These are phyloP conservation scores for Leishmania amazonensis DNA, from an alignment of 208 protist species.

Conservation along the genomic window DNA sequence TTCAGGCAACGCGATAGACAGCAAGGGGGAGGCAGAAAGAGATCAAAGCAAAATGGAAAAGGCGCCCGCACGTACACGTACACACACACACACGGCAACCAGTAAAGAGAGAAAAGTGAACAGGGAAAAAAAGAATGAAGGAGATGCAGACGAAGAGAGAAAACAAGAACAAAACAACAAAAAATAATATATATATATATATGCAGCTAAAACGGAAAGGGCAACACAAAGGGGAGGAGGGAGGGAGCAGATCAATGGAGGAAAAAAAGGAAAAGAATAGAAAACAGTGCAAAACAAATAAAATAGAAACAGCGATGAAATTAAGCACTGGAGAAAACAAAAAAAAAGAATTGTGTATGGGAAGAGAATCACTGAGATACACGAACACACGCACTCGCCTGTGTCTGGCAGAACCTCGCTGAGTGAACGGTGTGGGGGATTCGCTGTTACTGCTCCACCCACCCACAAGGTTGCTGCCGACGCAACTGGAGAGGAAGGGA, in stretches of 20 bases:
- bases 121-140: background rate
- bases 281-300: conserved; percentile 20
- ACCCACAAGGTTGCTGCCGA: background rate
- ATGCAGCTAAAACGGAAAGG: background rate
- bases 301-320: conserved; percentile 17
- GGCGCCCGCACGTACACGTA: background rate
- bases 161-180: background rate
- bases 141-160: background rate
- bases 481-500: background rate
- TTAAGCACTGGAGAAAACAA: conserved; percentile 4
- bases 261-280: background rate
- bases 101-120: background rate
- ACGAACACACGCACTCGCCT: background rate
- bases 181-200: background rate
- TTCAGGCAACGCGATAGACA: background rate
- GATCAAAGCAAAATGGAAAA: background rate
- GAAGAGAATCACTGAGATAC: background rate
- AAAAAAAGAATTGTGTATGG: conserved; percentile 17
- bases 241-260: background rate
- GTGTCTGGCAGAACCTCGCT: background rate
- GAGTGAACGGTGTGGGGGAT: background rate
- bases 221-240: background rate
- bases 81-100: background rate
- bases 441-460: background rate
- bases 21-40: background rate